Percentiles rank a stretch among this genome's conserved stretches.
Evolutionary conservation across 2,329 filamentous ascomycete species (phyloP).

Genomic region (Aureobasidium sp.): DNA sequence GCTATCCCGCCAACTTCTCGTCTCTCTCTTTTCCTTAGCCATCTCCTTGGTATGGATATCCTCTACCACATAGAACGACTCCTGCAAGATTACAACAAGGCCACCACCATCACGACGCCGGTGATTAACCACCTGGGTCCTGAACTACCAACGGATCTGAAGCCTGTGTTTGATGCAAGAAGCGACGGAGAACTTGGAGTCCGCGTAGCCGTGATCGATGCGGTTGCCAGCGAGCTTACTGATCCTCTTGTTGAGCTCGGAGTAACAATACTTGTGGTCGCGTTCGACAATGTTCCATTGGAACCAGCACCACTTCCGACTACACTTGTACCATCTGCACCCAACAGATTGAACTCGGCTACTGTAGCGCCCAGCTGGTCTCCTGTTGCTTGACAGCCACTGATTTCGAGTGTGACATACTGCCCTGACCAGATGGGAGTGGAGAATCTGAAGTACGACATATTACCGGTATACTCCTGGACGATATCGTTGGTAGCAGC

Average conservation of each 20-base stretch:
- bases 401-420: slow-evolving; percentile 40
- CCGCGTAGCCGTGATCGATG: slow-evolving; percentile 1
- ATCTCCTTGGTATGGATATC: neutral
- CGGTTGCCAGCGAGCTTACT: slow-evolving; percentile 6
- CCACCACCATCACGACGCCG: neutral
- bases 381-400: slow-evolving; percentile 35
- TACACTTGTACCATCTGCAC: neutral
- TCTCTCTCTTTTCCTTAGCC: neutral
- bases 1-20: neutral
- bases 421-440: slow-evolving; percentile 33
- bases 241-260: slow-evolving; percentile 3
- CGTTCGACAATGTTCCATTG: neutral
- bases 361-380: slow-evolving; percentile 41
- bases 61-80: neutral
- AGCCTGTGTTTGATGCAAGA: neutral
- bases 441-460: slow-evolving; percentile 35
- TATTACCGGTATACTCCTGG: slow-evolving; percentile 34
- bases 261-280: neutral
- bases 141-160: neutral
- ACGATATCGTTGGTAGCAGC: slow-evolving; percentile 28
- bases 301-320: neutral
- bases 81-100: neutral
- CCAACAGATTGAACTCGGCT: slow-evolving; percentile 35
- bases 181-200: neutral
- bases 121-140: neutral